Base-by-base conservation (phyloP, 441 rosid genomes). In the Jatropha multifida region DNA sequence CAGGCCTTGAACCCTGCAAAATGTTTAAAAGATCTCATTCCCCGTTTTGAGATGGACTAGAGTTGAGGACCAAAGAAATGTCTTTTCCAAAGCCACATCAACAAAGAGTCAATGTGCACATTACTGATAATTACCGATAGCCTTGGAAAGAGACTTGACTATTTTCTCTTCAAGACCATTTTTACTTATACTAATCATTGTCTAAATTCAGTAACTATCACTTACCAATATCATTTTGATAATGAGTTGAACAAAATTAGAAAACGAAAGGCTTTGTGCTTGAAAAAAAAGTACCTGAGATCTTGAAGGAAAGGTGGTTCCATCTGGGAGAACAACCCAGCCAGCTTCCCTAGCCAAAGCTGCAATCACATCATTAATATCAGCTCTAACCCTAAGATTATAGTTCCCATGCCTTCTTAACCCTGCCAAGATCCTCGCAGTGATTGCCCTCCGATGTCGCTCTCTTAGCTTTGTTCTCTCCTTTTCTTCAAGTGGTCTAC, bases 311-410 rank as follows among this genome's bases (percentile, higher is more conserved):
- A 91, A 94, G 68, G 98, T 94, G 55, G 99, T 96, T 83, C 99
- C 99, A 89, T 96, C 99, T 42, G 99, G 98, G 77, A 96, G 97
- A 84, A 96, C 99, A 80, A 94, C 96, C 99, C 99, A 94, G 38
- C 98, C 98, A 84, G 98, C 98, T 87, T 96, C 99, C 83, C 98
- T 92, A 10, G 99, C 99, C 84, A 96, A 85, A 81, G 99, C 99
- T 46, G 98, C 97, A 71, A 96, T 96, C 67, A 96, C 99, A 80
- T 96, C 99, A 74, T 96, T 96, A 40, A 94, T 96, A 86, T 96
- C 99, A 76, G 99, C 99, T 84, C 99, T 92, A 63, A 96, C 98
- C 83, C 98, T 89, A 23, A 96, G 93, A 84, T 96, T 96, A 88
- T 96, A 96, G 79, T 96, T 94, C 65, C 99, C 99, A 81, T 94